Evolutionary conservation across 2,329 filamentous ascomycete species (phyloP), one percentile per base, ranked within the genome.

Genomic region (Fusarium verrucosum): DNA sequence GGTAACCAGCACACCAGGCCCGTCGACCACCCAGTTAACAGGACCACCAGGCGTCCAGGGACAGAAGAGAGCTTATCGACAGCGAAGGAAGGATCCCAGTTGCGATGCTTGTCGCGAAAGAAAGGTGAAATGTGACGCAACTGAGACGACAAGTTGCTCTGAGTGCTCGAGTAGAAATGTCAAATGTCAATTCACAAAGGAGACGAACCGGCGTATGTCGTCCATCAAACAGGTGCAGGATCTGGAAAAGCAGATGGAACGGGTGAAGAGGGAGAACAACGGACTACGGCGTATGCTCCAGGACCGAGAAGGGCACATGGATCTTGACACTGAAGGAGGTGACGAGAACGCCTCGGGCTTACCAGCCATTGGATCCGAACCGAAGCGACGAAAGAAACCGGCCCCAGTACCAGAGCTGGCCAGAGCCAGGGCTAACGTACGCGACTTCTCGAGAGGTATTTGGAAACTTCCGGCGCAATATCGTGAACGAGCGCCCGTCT

Each of bases 161-260:
- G 95, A 99, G 79, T 99, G 95, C 79, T 95, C 92, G 6, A 97
- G 94, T 76, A 89, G 95, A 66, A 96, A 94, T 74, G 94, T 98
- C 66, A 96, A 96, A 77, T 99, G 95, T 75, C 94, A 98, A 74
- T 99, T 99, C 75, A 99, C 95, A 45, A 99, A 99, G 79, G 95
- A 99, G 78, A 99, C 95, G 13, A 99, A 99, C 76, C 87, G 95
- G 58, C 88, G 95, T 62, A 99, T 99, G 95, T 98, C 95, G 17
- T 98, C 94, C 2, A 98, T 98, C 80, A 99, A 98, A 86, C 95
- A 97, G 81, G 92, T 98, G 13, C 95, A 98, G 78, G 95, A 99
- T 75, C 83, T 99, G 23, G 94, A 98, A 79, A 95, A 92, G 77
- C 94, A 97, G 77, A 87, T 97, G 72, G 86, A 90, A 42, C 85